Evolutionary conservation across 495 filamentous ascomycete species (phyloP).

Genomic region (Choiromyces venosus): DNA sequence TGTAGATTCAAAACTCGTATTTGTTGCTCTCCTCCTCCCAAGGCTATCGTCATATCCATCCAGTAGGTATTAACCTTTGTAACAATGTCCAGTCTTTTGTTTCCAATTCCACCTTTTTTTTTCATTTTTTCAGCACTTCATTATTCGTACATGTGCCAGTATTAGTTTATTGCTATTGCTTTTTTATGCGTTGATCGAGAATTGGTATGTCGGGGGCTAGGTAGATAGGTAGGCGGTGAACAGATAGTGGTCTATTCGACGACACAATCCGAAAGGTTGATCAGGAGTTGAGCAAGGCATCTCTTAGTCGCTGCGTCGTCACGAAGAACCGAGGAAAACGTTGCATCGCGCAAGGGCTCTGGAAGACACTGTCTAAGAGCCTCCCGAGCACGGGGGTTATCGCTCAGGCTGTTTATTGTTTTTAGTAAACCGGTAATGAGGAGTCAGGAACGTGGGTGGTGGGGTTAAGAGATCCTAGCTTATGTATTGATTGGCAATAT

Average conservation of each 20-base stretch:
- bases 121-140: not conserved
- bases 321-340: conserved; percentile 90
- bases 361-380: conserved; percentile 94
- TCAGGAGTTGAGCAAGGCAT: conserved; percentile 90
- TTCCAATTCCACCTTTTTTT: not conserved
- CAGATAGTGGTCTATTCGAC: conserved; percentile 50
- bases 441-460: not conserved
- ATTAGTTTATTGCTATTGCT: not conserved
- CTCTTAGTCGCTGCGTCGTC: conserved; percentile 98
- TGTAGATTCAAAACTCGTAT: not conserved
- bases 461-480: not conserved
- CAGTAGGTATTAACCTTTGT: not conserved
- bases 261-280: conserved; percentile 93
- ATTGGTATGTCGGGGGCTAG: not conserved
- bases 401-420: conserved; percentile 69
- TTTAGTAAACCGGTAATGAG: conserved; percentile 25
- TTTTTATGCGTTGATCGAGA: not conserved
- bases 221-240: not conserved
- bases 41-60: not conserved
- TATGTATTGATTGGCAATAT: not conserved
- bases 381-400: conserved; percentile 93
- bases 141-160: not conserved
- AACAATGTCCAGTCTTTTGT: not conserved
- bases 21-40: not conserved
- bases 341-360: conserved; percentile 91